These are phyloP conservation scores for Tremella yokohamensis DNA, from an alignment of 768 basidiomycete species.

Conservation along the genomic window DNA sequence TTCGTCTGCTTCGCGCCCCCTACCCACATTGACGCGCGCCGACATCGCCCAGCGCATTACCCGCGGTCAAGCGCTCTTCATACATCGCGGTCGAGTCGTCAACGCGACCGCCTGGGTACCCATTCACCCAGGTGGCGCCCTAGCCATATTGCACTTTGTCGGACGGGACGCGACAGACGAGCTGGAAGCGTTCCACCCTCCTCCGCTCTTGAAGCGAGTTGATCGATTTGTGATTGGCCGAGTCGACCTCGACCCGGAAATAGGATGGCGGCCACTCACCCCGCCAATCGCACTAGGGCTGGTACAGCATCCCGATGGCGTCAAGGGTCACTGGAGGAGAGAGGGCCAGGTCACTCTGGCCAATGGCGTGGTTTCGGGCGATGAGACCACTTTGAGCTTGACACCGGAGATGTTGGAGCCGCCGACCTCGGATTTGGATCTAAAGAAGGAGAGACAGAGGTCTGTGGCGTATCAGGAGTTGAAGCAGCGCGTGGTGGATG, in stretches of 20 bases:
- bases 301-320: constrained; percentile 34
- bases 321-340: constrained; percentile 42
- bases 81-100: constrained; percentile 61
- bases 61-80: constrained; percentile 69
- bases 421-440: constrained; percentile 28
- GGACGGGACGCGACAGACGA: constrained; percentile 94
- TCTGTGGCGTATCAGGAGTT: constrained; percentile 70
- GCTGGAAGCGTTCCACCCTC: constrained; percentile 82
- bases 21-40: constrained; percentile 53
- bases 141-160: constrained; percentile 88
- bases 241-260: constrained; percentile 54
- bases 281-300: constrained; percentile 82
- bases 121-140: constrained; percentile 81
- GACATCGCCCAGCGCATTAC: constrained; percentile 69
- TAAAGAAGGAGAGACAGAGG: constrained; percentile 27
- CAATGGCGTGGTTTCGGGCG: constrained; percentile 1
- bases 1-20: neutral
- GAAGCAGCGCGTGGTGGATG: constrained; percentile 67
- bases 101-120: constrained; percentile 63
- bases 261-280: constrained; percentile 58
- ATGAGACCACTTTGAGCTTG: constrained; percentile 19
- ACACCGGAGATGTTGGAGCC: constrained; percentile 42
- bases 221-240: constrained; percentile 66
- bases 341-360: constrained; percentile 38
- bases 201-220: constrained; percentile 58